Conservation (phyloP, 2,329 filamentous ascomycete species). For the Aspergillus fischeri region DNA sequence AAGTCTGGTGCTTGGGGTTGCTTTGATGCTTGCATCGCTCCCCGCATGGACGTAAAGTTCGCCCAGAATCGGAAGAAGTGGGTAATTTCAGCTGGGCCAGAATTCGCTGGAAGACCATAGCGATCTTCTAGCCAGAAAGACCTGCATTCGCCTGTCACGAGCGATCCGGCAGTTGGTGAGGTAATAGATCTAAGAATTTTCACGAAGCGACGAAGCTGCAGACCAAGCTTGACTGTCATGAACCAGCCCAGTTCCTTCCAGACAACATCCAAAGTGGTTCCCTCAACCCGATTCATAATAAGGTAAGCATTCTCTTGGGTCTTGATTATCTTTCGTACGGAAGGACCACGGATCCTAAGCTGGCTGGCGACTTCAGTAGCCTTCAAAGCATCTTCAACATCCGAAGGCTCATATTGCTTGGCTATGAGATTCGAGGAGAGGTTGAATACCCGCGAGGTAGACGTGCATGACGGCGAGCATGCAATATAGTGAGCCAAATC, state of each 20-base stretch:
- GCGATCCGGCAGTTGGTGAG: conserved; percentile 20
- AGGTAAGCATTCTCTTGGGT: conserved; percentile 10
- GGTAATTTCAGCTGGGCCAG: background rate
- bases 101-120: conserved; percentile 15
- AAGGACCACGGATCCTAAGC: conserved; percentile 16
- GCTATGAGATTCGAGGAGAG: background rate
- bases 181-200: conserved; percentile 14
- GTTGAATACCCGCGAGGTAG: background rate
- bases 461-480: background rate
- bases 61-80: conserved; percentile 19
- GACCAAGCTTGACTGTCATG: conserved; percentile 15
- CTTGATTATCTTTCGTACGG: conserved; percentile 10
- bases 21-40: conserved; percentile 10
- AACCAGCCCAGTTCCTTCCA: conserved; percentile 20
- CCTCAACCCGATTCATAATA: conserved; percentile 19
- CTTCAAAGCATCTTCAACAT: conserved; percentile 12
- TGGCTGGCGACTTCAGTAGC: conserved; percentile 15
- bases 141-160: conserved; percentile 9
- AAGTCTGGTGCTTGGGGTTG: background rate
- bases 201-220: conserved; percentile 19
- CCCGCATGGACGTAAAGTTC: conserved; percentile 14
- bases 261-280: conserved; percentile 13
- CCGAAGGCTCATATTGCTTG: conserved; percentile 13
- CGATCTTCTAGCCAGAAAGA: conserved; percentile 22
- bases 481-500: background rate